Percentiles rank a stretch among this genome's conserved stretches.
Conservation (phyloP, 441 rosid genomes). For the Arabidopsis lyrata region DNA sequence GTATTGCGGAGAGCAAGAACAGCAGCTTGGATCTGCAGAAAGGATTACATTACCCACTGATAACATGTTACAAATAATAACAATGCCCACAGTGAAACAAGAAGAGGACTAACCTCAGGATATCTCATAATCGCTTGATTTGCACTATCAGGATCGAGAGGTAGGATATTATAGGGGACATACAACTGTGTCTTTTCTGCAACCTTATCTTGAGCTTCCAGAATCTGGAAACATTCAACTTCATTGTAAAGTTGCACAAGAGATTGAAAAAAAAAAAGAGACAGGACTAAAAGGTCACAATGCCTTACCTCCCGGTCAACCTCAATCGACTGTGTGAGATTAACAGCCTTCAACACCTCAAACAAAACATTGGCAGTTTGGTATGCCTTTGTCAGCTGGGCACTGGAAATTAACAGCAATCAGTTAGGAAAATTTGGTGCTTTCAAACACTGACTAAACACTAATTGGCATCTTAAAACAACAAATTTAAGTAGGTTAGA, state of each 20-base stretch:
- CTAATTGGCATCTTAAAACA: constrained; percentile 1
- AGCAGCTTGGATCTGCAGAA: constrained; percentile 88
- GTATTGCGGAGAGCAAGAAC: constrained; percentile 92
- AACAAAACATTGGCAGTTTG: constrained; percentile 99
- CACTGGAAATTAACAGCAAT: constrained; percentile 59
- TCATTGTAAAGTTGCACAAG: constrained; percentile 32
- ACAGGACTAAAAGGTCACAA: constrained; percentile 11
- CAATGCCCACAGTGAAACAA: constrained; percentile 16
- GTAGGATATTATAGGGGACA: constrained; percentile 93
- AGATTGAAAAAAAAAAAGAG: constrained; percentile 12
- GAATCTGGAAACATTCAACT: constrained; percentile 62
- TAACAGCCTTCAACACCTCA: constrained; percentile 98
- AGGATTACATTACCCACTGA: constrained; percentile 29
- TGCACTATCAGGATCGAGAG: constrained; percentile 98
- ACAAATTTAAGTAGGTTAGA: constrained; percentile 25
- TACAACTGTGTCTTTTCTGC: constrained; percentile 93
- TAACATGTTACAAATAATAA: constrained; percentile 17
- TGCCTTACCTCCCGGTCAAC: constrained; percentile 89
- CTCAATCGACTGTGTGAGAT: constrained; percentile 90
- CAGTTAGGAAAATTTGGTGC: constrained; percentile 2
- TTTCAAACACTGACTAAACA: constrained; percentile 12
- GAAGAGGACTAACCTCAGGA: constrained; percentile 73
- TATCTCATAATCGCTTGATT: constrained; percentile 96
- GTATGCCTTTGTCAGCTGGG: constrained; percentile 98
- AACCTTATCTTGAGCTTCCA: constrained; percentile 93